Evolutionary conservation across 139 green algal genomes (phyloP).

Genomic region (Haematococcus lacustris): DNA sequence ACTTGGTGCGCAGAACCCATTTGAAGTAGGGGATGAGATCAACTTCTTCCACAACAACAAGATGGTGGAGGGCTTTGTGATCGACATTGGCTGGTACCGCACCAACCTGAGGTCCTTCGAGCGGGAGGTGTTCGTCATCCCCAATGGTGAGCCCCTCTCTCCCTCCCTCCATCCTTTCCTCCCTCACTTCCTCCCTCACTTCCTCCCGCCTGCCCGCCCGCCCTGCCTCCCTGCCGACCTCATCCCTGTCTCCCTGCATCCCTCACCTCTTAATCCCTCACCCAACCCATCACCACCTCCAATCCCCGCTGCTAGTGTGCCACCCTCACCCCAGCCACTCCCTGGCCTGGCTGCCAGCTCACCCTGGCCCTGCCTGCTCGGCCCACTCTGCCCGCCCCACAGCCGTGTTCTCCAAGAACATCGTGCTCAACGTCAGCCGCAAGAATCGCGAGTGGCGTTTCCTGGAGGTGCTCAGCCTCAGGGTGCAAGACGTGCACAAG

Average conservation of each 20-base stretch:
- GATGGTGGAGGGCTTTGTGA: constrained; percentile 79
- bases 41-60: constrained; percentile 56
- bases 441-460: constrained; percentile 84
- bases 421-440: constrained; percentile 85
- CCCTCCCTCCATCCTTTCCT: too few species aligned
- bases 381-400: too few species aligned
- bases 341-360: too few species aligned
- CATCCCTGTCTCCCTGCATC: too few species aligned
- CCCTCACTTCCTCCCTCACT: too few species aligned
- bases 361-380: too few species aligned
- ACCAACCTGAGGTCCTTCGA: constrained; percentile 61
- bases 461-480: constrained; percentile 67
- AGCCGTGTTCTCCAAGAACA: constrained; percentile 79
- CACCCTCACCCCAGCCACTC: too few species aligned
- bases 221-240: too few species aligned
- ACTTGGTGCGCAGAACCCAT: constrained; percentile 26
- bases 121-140: constrained; percentile 54
- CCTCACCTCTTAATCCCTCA: too few species aligned
- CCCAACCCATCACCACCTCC: too few species aligned
- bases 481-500: constrained; percentile 59
- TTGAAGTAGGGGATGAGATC: constrained; percentile 71
- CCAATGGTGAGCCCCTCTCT: constrained; percentile 32
- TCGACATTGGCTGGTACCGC: constrained; percentile 88
- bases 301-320: too few species aligned
- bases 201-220: too few species aligned